Base-by-base conservation (phyloP, 148 eudicot genomes). In the Vaccinium macrocarpon region DNA sequence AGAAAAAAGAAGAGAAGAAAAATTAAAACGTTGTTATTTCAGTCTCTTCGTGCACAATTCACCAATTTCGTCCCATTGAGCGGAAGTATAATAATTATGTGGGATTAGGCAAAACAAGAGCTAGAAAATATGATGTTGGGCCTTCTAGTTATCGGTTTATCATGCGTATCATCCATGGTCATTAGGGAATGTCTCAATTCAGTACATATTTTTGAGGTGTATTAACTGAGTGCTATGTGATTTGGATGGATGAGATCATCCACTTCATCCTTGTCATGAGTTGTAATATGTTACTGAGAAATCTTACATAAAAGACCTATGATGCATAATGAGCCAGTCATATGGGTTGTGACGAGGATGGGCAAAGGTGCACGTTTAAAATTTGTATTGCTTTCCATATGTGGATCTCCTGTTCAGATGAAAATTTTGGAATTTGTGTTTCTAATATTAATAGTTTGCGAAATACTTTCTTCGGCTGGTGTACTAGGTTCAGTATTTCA, bases 401-500 rank as follows among this genome's bases (percentile, higher is more conserved):
- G 21, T 81, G 15, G 29, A 49, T 81, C n/a, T 48, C 42, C 59
- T 66, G 4, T 48, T 16, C 52, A 25, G 27, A 66, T 64, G 57
- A 16, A 50, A 82, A 49, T 18, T 23, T 81, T n/a, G 82, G 46
- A 62, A 81, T 71, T 23, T 14, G 61, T 82, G 38, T 29, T 68
- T 27, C 68, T 62, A 62, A 62, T 80, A 64, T 66, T 68, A 74
- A 68, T 71, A 21, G 0, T 82, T 49, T 1, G 55, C 78, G 52
- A 29, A 19, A 32, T 38, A 72, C 46, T 23, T 82, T 82, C 78
- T 52, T 73, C 29, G 7, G 59, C 66, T 82, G 79, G 78, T 53
- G 42, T 82, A 35, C 32, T 32, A 72, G 84, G 52, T 82, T 35
- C 79, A 82, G 38, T 53, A 72, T 73, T 82, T 82, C 68, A 53